Percentiles rank a stretch among this genome's conserved stretches.
Evolutionary conservation across 2,329 filamentous ascomycete genomes (phyloP).

Genomic region (Nakataea oryzae): DNA sequence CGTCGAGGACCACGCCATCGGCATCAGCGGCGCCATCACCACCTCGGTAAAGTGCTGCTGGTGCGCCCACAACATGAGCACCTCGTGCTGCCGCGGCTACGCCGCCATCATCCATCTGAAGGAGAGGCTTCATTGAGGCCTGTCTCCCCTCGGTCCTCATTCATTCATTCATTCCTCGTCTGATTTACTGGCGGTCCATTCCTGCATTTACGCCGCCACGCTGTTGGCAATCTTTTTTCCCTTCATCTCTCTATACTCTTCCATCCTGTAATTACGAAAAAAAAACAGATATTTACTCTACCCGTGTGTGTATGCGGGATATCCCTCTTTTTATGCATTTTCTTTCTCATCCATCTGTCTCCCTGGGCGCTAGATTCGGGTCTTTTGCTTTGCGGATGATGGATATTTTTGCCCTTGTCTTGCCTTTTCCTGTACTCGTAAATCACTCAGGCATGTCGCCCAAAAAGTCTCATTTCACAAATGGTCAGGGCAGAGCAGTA

Average conservation of each 20-base stretch:
- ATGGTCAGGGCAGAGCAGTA: neutral
- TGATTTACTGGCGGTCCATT: neutral
- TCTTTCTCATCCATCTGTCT: neutral
- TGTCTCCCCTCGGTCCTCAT: neutral
- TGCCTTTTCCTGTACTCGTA: neutral
- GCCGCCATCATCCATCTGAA: slow-evolving; percentile 56
- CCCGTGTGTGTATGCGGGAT: no score
- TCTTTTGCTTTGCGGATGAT: neutral
- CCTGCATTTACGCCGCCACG: neutral
- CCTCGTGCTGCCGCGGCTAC: slow-evolving; percentile 57
- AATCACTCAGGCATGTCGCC: neutral
- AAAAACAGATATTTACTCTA: neutral
- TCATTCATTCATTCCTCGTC: neutral
- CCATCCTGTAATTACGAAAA: neutral
- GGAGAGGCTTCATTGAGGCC: slow-evolving; percentile 42
- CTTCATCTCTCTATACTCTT: neutral
- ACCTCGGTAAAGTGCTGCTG: slow-evolving; percentile 60
- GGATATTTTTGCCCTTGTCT: neutral
- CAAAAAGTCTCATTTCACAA: neutral
- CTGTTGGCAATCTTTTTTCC: neutral
- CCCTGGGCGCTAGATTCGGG: neutral
- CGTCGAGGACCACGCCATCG: slow-evolving; percentile 37
- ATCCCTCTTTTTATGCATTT: no score
- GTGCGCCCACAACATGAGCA: slow-evolving; percentile 63
- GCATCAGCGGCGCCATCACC: slow-evolving; percentile 45